A percentile compares a stretch with the other conserved stretches of the same genome.
Evolutionary conservation across 2,329 filamentous ascomycete species (phyloP).

Genomic region (Sarocladium kiliense): DNA sequence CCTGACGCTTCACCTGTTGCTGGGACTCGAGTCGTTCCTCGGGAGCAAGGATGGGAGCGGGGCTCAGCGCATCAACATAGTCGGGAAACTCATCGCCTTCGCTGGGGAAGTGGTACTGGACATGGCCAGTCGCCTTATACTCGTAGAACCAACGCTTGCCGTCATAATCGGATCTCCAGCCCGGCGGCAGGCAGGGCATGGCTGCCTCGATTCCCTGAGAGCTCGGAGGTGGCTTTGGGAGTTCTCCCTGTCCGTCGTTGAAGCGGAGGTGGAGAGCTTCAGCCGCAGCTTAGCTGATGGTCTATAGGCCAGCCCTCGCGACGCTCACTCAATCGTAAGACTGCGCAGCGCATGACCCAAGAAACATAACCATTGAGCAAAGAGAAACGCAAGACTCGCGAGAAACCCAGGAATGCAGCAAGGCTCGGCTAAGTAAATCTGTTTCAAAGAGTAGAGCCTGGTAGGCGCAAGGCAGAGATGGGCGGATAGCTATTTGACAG

Average conservation of each 20-base stretch:
- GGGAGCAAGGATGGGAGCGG: conserved; percentile 38
- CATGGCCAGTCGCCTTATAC: conserved; percentile 47
- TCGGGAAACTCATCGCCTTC: conserved; percentile 55
- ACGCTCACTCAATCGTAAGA: background rate
- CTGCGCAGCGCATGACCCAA: background rate
- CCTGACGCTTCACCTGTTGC: conserved; percentile 31
- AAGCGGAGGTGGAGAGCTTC: conserved; percentile 3
- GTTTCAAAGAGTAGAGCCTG: background rate
- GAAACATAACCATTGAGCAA: background rate
- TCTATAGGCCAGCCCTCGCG: background rate
- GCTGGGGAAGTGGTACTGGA: conserved; percentile 52
- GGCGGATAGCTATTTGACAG: background rate
- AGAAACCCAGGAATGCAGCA: background rate
- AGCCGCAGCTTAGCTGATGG: background rate
- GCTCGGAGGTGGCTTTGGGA: background rate
- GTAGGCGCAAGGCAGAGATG: background rate
- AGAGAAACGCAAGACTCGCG: background rate
- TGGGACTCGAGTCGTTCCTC: conserved; percentile 49
- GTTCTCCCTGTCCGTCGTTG: background rate
- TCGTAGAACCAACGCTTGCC: conserved; percentile 53
- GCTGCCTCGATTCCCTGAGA: background rate
- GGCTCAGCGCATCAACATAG: conserved; percentile 34
- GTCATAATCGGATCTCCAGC: conserved; percentile 56
- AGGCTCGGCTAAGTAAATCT: background rate
- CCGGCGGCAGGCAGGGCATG: conserved; percentile 39